Evolutionary conservation across 306 rosid species (phyloP), one percentile per base, ranked within the genome.

Genomic region (Citrullus amarus): DNA sequence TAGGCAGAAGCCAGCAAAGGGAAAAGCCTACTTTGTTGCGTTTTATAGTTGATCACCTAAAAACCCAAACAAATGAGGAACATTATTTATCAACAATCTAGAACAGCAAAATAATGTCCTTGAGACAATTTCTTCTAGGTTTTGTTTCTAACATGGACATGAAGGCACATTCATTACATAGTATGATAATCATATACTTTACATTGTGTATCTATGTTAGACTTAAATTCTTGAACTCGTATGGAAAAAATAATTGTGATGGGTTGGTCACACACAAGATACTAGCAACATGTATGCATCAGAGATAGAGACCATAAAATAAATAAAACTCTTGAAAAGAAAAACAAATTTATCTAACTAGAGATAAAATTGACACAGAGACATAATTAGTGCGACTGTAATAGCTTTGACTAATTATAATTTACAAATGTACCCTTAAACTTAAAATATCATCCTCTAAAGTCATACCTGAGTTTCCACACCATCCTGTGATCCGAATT

Each of bases 1-100:
- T 92, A 95, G 34, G 99, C 96, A 55, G 99, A 92, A 82, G 99
- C 99, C 87, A 95, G 88, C 96, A 95, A 83, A 61, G 99, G 97
- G 87, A 95, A 95, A 56, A 95, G 93, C 84, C 99, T 95, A 81
- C 81, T 90, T 80, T 95, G 97, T 79, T 95, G 99, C 44, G 99
- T 95, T 89, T 92, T 95, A 89, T 92, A 95, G 81, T 95, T 95
- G 67, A 95, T 92, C 85, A 95, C 99, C 99, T 95, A 74, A 9
- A 79, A 73, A 34, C 59, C 9, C 71, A 72, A 84, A 83, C 81
- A 63, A 80, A 55, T 20, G 67, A 56, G 65, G 80, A 72, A 51
- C 63, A 51, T 41, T 28, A 32, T 30, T 48, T 14, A 3, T 20
- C 44, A 44, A 28, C 54, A 58, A 13, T 46, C 14, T 59, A 4